A percentile compares a stretch with the other conserved stretches of the same genome.
phyloP scores from a whole-genome alignment of 2,329 filamentous ascomycete genomes.

The Cladosporium cucumerinum region DNA sequence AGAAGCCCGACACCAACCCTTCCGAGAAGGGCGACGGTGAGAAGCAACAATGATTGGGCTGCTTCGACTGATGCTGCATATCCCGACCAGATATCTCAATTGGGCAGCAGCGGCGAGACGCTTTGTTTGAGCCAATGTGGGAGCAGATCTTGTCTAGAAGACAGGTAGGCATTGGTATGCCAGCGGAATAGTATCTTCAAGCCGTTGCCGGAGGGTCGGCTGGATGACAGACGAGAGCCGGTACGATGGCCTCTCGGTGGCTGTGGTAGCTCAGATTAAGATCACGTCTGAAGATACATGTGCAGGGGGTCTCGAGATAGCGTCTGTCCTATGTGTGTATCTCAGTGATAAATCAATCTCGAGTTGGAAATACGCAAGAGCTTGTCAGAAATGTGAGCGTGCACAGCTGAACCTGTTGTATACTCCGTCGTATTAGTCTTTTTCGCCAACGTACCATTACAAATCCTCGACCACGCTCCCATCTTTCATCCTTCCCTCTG shows the following conservation, averaged over 20 bases:
- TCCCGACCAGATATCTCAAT: neutral
- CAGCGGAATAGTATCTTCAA: neutral
- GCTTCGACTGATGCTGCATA: neutral
- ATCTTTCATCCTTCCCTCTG: slow-evolving; percentile 58
- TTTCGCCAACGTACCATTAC: slow-evolving; percentile 26
- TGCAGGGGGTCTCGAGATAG: neutral
- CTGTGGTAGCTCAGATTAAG: neutral
- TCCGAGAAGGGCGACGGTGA: neutral
- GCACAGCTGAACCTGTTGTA: neutral
- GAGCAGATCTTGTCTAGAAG: no score
- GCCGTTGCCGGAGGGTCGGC: neutral
- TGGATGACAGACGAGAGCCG: neutral
- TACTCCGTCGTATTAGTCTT: neutral
- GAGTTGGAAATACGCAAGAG: neutral
- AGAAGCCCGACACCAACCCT: neutral
- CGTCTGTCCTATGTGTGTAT: neutral
- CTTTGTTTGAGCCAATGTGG: no score
- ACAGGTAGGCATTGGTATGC: no score
- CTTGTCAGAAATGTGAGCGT: neutral
- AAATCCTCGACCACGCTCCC: slow-evolving; percentile 59
- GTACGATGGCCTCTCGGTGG: neutral
- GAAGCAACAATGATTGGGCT: neutral
- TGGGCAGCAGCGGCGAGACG: neutral
- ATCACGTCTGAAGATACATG: neutral
- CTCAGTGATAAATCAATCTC: neutral